Evolutionary conservation across 768 basidiomycete species (phyloP), one percentile per base, ranked within the genome.

Genomic region (Mycena indigotica): DNA sequence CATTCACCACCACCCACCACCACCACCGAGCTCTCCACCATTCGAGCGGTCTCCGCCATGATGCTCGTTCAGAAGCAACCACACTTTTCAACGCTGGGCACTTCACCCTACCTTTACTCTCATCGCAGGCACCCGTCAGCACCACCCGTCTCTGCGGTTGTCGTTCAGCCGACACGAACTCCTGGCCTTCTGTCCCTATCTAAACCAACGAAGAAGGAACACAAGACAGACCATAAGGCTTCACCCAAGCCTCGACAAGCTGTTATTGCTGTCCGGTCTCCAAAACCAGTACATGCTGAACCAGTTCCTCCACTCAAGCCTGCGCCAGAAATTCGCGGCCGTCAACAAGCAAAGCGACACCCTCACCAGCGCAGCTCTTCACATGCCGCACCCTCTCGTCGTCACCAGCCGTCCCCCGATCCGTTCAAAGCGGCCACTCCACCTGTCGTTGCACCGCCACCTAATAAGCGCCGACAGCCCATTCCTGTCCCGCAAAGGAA

Each of bases 151-250:
- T 5, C 25, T 13, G 46, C 25, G 6, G 82, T 87, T 65, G 78
- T 85, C 58, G 84, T 88, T 3, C 87, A 88, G 69, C 84, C 89
- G 3, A 89, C 89, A 13, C 80, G 80, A 53, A 88, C 84, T 0
- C 89, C 89, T 0, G 89, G 89, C 67, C 79, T 91, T 8, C 80
- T 91, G 51, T 81, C 85, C 48, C 78, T 91, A 50, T 83, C 87
- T 53, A 87, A 85, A 77, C 85, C 84, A 13, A 52, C 62, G 40
- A 44, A 72, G 73, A n/a, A n/a, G n/a, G n/a, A n/a, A n/a, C n/a
- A n/a, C n/a, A n/a, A n/a, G n/a, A 30, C 67, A 69, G 48, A 67
- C 73, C 72, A 5, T 73, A 74, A 44, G 55, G 29, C 10, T 17
- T 69, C 74, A 15, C 73, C 78, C 44, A 77, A 76, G 10, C 62